phyloP scores from a whole-genome alignment of 768 basidiomycete genomes.

The Asterophora parasitica region DNA sequence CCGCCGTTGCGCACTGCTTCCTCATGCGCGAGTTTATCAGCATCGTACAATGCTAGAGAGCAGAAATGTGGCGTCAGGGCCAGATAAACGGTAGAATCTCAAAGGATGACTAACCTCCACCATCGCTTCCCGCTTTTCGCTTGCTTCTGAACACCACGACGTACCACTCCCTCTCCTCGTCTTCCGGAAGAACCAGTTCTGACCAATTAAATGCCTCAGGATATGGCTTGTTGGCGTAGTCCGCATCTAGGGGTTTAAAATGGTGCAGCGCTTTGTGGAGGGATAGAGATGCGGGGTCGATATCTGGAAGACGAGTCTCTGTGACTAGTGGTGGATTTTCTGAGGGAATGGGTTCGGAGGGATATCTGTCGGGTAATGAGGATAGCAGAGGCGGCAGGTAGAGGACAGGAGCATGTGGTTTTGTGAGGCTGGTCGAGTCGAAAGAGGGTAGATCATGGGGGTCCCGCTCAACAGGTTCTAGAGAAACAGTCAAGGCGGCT shows the following conservation, averaged over 20 bases:
- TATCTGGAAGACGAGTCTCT: conserved; percentile 73
- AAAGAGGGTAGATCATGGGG: conserved; percentile 58
- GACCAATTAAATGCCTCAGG: conserved; percentile 85
- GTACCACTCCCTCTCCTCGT: conserved; percentile 86
- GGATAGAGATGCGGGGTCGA: conserved; percentile 79
- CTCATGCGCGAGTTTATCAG: conserved; percentile 85
- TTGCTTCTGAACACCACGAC: conserved; percentile 85
- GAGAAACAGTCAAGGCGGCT: background rate
- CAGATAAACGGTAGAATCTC: background rate
- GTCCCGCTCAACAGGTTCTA: conserved; percentile 26
- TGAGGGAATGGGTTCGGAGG: conserved; percentile 22
- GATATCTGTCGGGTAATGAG: conserved; percentile 51
- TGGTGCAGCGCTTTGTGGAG: conserved; percentile 82
- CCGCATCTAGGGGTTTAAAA: conserved; percentile 54
- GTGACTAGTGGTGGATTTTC: conserved; percentile 50
- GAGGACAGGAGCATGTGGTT: conserved; percentile 48
- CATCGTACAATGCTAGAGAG: conserved; percentile 69
- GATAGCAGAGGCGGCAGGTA: conserved; percentile 86
- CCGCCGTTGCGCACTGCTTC: conserved; percentile 88
- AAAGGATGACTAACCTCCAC: conserved; percentile 41
- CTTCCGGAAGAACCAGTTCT: conserved; percentile 57
- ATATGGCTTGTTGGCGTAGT: conserved; percentile 67
- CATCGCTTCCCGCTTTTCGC: conserved; percentile 67
- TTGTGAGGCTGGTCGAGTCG: conserved; percentile 28
- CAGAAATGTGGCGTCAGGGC: conserved; percentile 4